phyloP scores from a whole-genome alignment of 805 yeast species.

The Maudiozyma bulderi region DNA sequence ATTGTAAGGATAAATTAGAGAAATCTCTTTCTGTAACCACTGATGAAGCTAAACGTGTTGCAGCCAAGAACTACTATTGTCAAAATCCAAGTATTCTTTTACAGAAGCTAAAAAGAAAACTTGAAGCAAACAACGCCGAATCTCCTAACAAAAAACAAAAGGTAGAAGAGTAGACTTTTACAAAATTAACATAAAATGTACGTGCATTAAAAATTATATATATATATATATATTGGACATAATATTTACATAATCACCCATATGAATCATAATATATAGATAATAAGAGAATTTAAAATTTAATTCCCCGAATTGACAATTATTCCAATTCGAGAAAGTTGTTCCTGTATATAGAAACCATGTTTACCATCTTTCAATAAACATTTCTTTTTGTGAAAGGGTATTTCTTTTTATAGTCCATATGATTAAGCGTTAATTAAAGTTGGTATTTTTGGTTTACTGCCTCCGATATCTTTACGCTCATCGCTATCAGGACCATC shows the following conservation, averaged over 20 bases:
- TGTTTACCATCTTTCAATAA: neutral
- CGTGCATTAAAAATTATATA: neutral
- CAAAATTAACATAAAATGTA: neutral
- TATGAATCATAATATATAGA: neutral
- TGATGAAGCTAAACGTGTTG: conserved; percentile 55
- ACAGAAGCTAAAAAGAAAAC: conserved; percentile 42
- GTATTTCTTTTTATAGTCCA: neutral
- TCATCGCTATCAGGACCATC: conserved; percentile 43
- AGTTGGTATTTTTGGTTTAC: conserved; percentile 25
- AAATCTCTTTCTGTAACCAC: conserved; percentile 38
- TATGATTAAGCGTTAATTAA: conserved; percentile 20
- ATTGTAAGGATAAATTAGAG: conserved; percentile 42
- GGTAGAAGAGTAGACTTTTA: neutral
- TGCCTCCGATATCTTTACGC: conserved; percentile 31
- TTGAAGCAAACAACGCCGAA: conserved; percentile 13
- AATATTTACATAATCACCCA: conserved; percentile 6
- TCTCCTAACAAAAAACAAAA: conserved; percentile 11
- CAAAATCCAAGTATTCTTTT: conserved; percentile 47
- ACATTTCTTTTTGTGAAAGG: neutral
- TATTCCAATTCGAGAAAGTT: too few species aligned
- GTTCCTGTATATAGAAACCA: too few species aligned
- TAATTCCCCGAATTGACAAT: neutral
- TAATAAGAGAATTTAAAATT: neutral
- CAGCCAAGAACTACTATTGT: conserved; percentile 53
- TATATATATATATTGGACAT: neutral